phyloP scores from a whole-genome alignment of 2,329 filamentous ascomycete species.

The Pseudomassariella vexata region DNA sequence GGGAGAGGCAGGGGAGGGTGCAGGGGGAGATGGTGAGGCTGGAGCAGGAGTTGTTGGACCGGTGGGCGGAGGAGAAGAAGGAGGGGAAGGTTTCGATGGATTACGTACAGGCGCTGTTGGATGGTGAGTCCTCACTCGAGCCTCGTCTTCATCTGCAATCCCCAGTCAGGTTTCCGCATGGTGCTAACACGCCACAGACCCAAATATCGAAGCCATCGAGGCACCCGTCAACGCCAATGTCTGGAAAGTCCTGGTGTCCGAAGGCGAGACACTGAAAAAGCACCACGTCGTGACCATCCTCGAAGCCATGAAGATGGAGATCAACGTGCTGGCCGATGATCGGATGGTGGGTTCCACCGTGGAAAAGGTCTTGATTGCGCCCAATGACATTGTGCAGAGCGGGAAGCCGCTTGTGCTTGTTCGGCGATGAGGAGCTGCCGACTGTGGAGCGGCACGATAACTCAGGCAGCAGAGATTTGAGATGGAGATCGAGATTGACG shows the following conservation, averaged over 20 bases:
- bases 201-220: constrained; percentile 24
- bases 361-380: constrained; percentile 10
- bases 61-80: constrained; percentile 10
- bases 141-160: too few species aligned
- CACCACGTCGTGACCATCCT: constrained; percentile 39
- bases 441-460: too few species aligned
- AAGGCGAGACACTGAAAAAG: constrained; percentile 33
- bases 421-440: too few species aligned
- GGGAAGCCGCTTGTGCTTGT: background rate
- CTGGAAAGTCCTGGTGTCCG: constrained; percentile 43
- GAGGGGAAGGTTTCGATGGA: constrained; percentile 36
- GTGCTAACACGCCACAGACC: constrained; percentile 1
- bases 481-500: too few species aligned
- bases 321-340: constrained; percentile 27
- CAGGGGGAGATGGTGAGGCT: constrained; percentile 27
- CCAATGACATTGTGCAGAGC: constrained; percentile 3
- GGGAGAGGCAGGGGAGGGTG: constrained; percentile 36
- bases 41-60: constrained; percentile 10
- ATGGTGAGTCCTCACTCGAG: constrained; percentile 26
- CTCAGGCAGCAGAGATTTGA: too few species aligned
- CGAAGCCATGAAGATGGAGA: constrained; percentile 55
- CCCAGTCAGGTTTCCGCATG: too few species aligned
- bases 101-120: constrained; percentile 40
- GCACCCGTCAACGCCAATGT: constrained; percentile 44
- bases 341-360: constrained; percentile 10